These are phyloP conservation scores for Clitopilus hobsonii DNA, from an alignment of 768 basidiomycete genomes.

Conservation along the genomic window DNA sequence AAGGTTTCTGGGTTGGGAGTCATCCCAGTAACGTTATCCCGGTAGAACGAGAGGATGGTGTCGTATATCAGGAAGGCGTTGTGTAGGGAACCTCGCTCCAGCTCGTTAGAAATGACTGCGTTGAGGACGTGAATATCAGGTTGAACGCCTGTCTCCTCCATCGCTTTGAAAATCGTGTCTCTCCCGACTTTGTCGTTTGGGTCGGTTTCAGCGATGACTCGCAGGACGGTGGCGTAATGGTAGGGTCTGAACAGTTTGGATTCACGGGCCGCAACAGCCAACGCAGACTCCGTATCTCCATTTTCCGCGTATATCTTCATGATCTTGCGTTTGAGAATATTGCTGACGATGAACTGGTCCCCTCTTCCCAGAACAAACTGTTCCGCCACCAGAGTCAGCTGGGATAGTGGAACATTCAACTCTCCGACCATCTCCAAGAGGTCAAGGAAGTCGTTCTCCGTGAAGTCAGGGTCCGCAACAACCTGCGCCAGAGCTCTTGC, in stretches of 20 bases:
- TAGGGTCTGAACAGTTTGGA: conserved; percentile 15
- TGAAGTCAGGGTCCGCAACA: conserved; percentile 18
- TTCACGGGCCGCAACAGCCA: conserved; percentile 16
- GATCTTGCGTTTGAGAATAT: conserved; percentile 29
- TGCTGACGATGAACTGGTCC: conserved; percentile 20
- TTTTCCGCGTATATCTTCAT: conserved; percentile 29
- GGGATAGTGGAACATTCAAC: conserved; percentile 11
- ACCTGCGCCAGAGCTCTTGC: conserved; percentile 13
- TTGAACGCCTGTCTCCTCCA: conserved; percentile 29
- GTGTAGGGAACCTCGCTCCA: conserved; percentile 22
- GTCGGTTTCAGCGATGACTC: conserved; percentile 26
- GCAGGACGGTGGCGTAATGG: conserved; percentile 33
- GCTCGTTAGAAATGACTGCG: conserved; percentile 37
- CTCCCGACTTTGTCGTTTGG: conserved; percentile 24
- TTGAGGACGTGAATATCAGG: conserved; percentile 44
- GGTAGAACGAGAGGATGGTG: conserved; percentile 27
- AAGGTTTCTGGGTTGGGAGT: conserved; percentile 41
- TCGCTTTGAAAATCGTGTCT: conserved; percentile 31
- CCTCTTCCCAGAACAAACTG: conserved; percentile 18
- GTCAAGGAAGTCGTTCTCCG: conserved; percentile 21
- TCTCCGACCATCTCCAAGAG: conserved; percentile 17
- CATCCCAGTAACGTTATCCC: conserved; percentile 15
- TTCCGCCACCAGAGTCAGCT: conserved; percentile 13
- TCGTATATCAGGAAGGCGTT: conserved; percentile 41
- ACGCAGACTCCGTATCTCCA: conserved; percentile 24